These are phyloP conservation scores for Grifola frondosa DNA, from an alignment of 1,284 basidiomycete genomes.

Conservation along the genomic window DNA sequence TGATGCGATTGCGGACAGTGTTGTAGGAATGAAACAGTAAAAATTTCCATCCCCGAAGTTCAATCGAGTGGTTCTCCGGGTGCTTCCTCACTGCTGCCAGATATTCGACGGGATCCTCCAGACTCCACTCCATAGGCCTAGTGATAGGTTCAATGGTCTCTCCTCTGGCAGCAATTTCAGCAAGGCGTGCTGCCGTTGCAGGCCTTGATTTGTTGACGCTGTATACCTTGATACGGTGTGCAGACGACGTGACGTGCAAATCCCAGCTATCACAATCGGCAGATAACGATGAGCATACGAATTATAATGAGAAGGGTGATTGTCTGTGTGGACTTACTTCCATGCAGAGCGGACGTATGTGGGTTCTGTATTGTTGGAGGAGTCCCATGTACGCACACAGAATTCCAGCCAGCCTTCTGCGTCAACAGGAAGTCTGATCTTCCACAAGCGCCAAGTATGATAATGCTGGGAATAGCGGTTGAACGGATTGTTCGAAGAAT, in stretches of 20 bases:
- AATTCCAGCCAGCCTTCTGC: conserved; percentile 61
- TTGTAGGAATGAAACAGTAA: too few relatives aligned
- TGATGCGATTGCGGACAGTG: too few relatives aligned
- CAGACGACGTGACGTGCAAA: conserved; percentile 55
- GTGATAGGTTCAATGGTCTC: conserved; percentile 42
- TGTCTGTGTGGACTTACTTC: conserved; percentile 40
- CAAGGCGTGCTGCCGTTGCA: conserved; percentile 42
- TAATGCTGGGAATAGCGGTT: conserved; percentile 40
- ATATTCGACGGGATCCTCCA: conserved; percentile 42
- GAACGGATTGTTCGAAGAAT: neutral
- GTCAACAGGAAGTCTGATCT: conserved; percentile 49
- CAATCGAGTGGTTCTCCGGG: too few relatives aligned
- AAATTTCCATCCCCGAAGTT: too few relatives aligned
- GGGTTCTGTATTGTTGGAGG: conserved; percentile 57
- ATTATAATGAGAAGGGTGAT: neutral
- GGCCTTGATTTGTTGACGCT: conserved; percentile 47
- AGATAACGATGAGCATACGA: neutral
- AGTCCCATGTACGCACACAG: conserved; percentile 59
- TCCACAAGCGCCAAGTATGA: conserved; percentile 56
- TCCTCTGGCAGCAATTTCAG: conserved; percentile 39
- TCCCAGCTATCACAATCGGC: conserved; percentile 43
- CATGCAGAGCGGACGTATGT: conserved; percentile 55
- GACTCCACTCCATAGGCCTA: conserved; percentile 38
- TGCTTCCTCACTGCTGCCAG: conserved; percentile 32
- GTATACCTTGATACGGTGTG: conserved; percentile 54